Base-by-base conservation (phyloP, 2,329 filamentous ascomycete species). In the Metarhizium sp. region DNA sequence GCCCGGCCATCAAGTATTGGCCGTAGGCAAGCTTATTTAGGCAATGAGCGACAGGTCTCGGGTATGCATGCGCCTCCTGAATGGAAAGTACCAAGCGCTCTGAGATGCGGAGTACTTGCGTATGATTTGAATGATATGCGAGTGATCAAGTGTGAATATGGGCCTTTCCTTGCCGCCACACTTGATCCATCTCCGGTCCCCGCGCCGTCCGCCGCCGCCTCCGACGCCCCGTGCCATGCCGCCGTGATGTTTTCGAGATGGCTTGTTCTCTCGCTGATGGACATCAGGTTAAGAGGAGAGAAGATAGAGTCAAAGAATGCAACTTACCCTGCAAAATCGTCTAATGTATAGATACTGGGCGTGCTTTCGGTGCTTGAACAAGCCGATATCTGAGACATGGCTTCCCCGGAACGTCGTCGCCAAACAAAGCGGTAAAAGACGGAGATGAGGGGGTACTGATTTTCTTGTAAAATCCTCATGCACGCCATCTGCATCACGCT, bases 141-240 rank as follows among this genome's bases (percentile, higher is more conserved):
- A 34, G 32, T 34, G 32, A 45, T 4, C 16, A 16, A 45, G 16
- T 5, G 42, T 7, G 11, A 45, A 45, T 20, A 45, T 30, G 38
- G 34, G 16, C 10, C 16, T 50, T 50, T 7, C 38, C 11, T 16
- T 45, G 42, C 42, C n/a, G 42, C 42, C 42, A 25, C 16, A 43
- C 36, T 29, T 47, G 30, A 43, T 42, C 29, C 38, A 29, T 43
- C 47, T 45, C 53, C 53, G 48, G 48, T n/a, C 40, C 40, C 53
- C 53, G 53, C 53, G 53, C 53, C 53, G 53, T 45, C 53, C 53
- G 48, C 45, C 48, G 38, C 48, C 53, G 47, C 20, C 40, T 36
- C 53, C 45, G 45, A 48, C 25, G 25, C 53, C 53, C 40, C 53
- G 53, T 40, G 40, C 16, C 46, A 34, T 46, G 20, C 34, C 20